Conservation (phyloP, 495 filamentous ascomycete genomes). For the Aspergillus affinis region DNA sequence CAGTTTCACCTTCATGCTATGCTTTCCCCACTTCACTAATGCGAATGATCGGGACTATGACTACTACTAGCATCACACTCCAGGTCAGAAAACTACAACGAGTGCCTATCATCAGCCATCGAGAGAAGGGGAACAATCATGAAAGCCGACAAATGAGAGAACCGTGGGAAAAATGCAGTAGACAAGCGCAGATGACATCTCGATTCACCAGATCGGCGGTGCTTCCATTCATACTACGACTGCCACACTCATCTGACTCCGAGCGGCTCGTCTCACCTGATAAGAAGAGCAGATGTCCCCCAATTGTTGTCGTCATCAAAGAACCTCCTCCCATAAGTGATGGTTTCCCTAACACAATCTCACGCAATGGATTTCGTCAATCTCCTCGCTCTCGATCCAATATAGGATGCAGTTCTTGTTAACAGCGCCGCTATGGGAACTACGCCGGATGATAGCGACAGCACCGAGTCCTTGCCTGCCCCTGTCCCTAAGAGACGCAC, state of each 20-base stretch:
- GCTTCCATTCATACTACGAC: background rate
- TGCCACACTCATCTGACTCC: constrained; percentile 5
- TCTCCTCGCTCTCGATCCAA: background rate
- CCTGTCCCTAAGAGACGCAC: background rate
- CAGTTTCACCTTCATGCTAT: background rate
- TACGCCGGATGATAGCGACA: constrained; percentile 1
- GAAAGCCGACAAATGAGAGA: background rate
- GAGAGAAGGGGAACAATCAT: background rate
- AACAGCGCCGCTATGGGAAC: background rate
- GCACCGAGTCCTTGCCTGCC: background rate
- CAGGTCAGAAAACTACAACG: background rate
- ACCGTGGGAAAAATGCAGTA: background rate
- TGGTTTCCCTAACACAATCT: background rate
- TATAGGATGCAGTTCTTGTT: background rate
- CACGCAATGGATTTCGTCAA: background rate
- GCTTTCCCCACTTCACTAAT: background rate
- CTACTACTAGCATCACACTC: background rate
- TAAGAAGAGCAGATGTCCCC: constrained; percentile 2
- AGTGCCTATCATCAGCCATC: background rate
- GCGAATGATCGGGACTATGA: background rate
- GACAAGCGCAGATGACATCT: constrained; percentile 2
- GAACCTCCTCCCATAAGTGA: background rate
- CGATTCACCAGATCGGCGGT: constrained; percentile 4
- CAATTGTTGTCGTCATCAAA: constrained; percentile 4
- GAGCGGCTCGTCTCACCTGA: constrained; percentile 11